phyloP scores from a whole-genome alignment of 2,329 filamentous ascomycete species.

The Neocatenulostroma microsporum region DNA sequence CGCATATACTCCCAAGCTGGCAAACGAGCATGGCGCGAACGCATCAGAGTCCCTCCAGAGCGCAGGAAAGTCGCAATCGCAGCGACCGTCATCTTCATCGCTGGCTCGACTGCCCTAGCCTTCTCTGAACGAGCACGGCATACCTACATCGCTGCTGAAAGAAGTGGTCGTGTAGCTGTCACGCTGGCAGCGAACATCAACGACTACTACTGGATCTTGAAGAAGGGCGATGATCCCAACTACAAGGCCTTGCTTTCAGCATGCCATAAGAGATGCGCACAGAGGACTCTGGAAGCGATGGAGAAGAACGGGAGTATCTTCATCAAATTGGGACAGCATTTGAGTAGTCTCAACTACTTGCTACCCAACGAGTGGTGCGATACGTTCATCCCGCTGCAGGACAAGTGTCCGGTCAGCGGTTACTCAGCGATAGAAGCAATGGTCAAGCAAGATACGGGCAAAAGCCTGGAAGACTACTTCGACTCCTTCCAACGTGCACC shows the following conservation, averaged over 20 bases:
- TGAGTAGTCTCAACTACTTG: slow-evolving; percentile 94
- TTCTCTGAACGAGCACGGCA: slow-evolving; percentile 64
- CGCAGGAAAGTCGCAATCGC: slow-evolving; percentile 25
- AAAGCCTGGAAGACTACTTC: slow-evolving; percentile 72
- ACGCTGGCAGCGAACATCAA: slow-evolving; percentile 68
- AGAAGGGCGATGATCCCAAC: slow-evolving; percentile 57
- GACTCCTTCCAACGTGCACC: slow-evolving; percentile 72
- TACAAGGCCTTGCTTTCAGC: slow-evolving; percentile 62
- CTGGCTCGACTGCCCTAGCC: slow-evolving; percentile 37
- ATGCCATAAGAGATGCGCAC: slow-evolving; percentile 88
- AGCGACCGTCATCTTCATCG: slow-evolving; percentile 24
- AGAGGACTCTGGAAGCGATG: slow-evolving; percentile 74
- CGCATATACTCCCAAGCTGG: slow-evolving; percentile 16
- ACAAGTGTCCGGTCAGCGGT: slow-evolving; percentile 88
- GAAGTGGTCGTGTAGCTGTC: slow-evolving; percentile 68
- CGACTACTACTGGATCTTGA: slow-evolving; percentile 83
- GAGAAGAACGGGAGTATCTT: slow-evolving; percentile 98
- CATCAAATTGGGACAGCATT: slow-evolving; percentile 92
- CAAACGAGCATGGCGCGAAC: slow-evolving; percentile 24
- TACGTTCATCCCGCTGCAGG: slow-evolving; percentile 92
- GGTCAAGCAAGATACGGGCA: slow-evolving; percentile 76
- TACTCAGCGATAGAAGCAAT: slow-evolving; percentile 78
- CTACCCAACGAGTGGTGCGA: slow-evolving; percentile 87
- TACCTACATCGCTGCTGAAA: slow-evolving; percentile 64
- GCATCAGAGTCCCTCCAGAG: slow-evolving; percentile 15